Evolutionary conservation across 306 rosid genomes (phyloP).

Genomic region (Dalbergia cochinchinensis): DNA sequence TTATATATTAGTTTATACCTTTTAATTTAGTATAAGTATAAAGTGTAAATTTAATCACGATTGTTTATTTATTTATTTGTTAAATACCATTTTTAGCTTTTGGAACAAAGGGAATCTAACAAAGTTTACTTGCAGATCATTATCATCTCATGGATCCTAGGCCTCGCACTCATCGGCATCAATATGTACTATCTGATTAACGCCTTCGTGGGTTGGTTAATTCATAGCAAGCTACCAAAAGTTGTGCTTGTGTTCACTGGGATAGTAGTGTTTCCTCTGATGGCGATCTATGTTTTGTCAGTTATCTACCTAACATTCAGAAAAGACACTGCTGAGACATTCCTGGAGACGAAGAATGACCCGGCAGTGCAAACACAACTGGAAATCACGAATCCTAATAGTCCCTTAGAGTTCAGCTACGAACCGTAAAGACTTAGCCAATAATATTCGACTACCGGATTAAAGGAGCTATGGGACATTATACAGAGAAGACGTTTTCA

Average conservation of each 20-base stretch:
- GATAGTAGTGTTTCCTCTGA: slow-evolving; percentile 77
- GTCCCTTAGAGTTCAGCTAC: slow-evolving; percentile 37
- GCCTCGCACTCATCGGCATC: slow-evolving; percentile 69
- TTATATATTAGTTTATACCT: too few relatives aligned
- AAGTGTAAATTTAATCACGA: too few relatives aligned
- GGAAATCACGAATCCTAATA: slow-evolving; percentile 49
- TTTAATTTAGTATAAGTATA: too few relatives aligned
- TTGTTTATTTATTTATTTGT: too few relatives aligned
- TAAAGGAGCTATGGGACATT: slow-evolving; percentile 11
- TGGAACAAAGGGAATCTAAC: neutral
- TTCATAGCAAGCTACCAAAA: slow-evolving; percentile 69
- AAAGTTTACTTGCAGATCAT: slow-evolving; percentile 59
- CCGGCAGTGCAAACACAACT: slow-evolving; percentile 55
- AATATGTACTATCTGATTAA: slow-evolving; percentile 85
- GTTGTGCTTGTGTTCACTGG: slow-evolving; percentile 71
- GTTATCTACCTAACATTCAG: slow-evolving; percentile 71
- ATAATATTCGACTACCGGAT: slow-evolving; percentile 57
- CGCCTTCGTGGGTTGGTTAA: slow-evolving; percentile 76
- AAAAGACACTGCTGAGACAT: slow-evolving; percentile 71
- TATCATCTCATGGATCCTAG: slow-evolving; percentile 77
- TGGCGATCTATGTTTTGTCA: slow-evolving; percentile 64
- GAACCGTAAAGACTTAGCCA: slow-evolving; percentile 75
- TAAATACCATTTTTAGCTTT: too few relatives aligned
- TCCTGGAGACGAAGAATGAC: slow-evolving; percentile 52
- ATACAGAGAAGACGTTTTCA: too few relatives aligned